Evolutionary conservation across 805 yeast species (phyloP).

Genomic region (Starmerella khaoyaiensis): DNA sequence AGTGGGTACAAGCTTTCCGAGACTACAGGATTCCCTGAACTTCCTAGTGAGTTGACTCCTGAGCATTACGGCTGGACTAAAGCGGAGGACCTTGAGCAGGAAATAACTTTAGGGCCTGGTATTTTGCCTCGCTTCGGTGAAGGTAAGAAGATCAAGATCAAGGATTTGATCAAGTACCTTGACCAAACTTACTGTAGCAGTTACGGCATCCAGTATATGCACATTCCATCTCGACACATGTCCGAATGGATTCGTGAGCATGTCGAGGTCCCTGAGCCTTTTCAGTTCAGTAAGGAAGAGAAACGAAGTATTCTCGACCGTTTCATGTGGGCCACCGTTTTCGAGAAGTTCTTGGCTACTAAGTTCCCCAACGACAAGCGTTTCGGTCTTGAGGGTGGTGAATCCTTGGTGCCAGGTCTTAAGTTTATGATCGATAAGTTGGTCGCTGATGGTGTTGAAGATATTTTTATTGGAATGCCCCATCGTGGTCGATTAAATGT

Average conservation of each 20-base stretch:
- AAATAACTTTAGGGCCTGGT: constrained; percentile 92
- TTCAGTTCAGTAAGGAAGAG: constrained; percentile 69
- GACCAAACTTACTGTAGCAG: constrained; percentile 76
- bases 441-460: constrained; percentile 78
- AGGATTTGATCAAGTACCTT: constrained; percentile 64
- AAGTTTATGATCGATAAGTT: constrained; percentile 89
- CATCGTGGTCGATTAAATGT: constrained; percentile 98
- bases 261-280: constrained; percentile 84
- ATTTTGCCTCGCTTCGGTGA: constrained; percentile 82
- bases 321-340: constrained; percentile 89
- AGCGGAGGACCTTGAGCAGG: constrained; percentile 58
- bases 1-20: constrained; percentile 49
- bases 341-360: constrained; percentile 82
- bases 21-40: constrained; percentile 23
- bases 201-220: constrained; percentile 91
- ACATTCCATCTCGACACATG: constrained; percentile 85
- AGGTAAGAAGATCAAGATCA: constrained; percentile 50
- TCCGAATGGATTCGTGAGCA: constrained; percentile 98
- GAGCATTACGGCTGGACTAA: constrained; percentile 88
- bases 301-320: constrained; percentile 94
- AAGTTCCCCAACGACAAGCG: constrained; percentile 98
- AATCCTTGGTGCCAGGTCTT: constrained; percentile 91
- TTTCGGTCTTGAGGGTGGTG: constrained; percentile 98
- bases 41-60: constrained; percentile 76
- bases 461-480: constrained; percentile 97